Conservation (phyloP, 768 basidiomycete species). For the Paxillus ammoniavirescens region DNA sequence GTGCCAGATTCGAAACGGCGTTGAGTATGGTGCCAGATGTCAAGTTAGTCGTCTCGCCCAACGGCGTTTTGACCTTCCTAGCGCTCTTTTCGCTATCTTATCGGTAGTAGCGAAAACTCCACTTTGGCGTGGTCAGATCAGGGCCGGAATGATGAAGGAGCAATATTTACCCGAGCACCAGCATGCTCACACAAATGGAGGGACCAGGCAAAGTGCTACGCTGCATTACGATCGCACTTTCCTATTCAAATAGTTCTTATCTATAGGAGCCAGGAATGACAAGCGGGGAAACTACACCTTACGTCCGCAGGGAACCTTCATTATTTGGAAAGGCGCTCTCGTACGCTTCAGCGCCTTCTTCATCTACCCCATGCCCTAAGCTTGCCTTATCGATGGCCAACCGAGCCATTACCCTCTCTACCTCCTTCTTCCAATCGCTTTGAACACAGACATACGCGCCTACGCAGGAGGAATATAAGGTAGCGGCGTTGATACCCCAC, state of each 20-base stretch:
- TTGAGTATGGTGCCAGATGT: not conserved
- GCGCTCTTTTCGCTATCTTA: not conserved
- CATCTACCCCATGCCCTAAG: slow-evolving; percentile 1
- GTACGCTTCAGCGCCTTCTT: not conserved
- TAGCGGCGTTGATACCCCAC: slow-evolving; percentile 63
- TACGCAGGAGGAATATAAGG: slow-evolving; percentile 30
- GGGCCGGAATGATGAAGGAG: not conserved
- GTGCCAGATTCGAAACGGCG: too few species aligned
- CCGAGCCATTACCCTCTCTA: slow-evolving; percentile 53
- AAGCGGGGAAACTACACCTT: not conserved
- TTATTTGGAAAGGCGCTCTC: not conserved
- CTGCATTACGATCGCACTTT: not conserved
- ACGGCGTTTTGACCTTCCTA: not conserved
- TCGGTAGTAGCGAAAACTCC: not conserved
- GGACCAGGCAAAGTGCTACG: not conserved
- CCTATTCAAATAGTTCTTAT: not conserved
- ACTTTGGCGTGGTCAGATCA: not conserved
- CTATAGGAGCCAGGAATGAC: not conserved
- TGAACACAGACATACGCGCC: slow-evolving; percentile 52
- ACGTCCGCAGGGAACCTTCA: not conserved
- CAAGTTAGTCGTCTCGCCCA: not conserved
- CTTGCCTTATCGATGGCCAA: slow-evolving; percentile 44
- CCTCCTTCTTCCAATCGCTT: slow-evolving; percentile 68
- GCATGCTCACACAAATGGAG: not conserved
- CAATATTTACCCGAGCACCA: not conserved